Base-by-base conservation (phyloP, 495 filamentous ascomycete genomes). In the Stereocaulon alpinum region DNA sequence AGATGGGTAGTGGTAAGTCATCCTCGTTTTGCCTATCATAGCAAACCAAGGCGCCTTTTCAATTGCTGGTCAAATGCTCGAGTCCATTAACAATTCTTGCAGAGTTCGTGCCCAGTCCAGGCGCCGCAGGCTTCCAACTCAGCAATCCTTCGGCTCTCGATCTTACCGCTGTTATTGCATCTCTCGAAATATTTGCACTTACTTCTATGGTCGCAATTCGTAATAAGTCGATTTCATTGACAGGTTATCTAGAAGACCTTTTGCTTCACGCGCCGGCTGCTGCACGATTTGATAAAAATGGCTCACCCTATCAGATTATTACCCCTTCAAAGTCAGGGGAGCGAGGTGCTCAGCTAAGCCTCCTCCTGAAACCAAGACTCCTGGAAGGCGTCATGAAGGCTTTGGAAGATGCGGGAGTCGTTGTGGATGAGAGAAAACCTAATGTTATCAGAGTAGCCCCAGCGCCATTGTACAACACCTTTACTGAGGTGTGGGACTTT, bases 361-460 rank as follows among this genome's bases (percentile, higher is more conserved):
- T 97, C 29, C 72, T 80, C 54, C 81, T 97, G 37, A 61, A 74
- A 27, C 76, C 78, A 1, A 86, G 84, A 0, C 67, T 95, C 51
- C 74, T 96, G 45, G 85, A 88, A 58, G 60, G 64, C 4, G 82
- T 95, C 0, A 82, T 91, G 74, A 71, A 81, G 55, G 73, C 73
- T 53, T 66, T 98, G 40, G 83, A 94, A 65, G 76, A 79, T 44
- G 71, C 79, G 14, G 84, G 82, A 3, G 82, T 95, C 11, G 80
- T 98, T 24, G 82, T 94, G 40, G 93, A 98, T 68, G 89, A 97
- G 74, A 75, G 93, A 62, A 84, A 82, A 67, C 93, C 93, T 22
- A 84, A 96, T 70, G 94, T 98, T 29, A 80, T 98, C 34, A 76
- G 93, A 7, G 87, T 96, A n/a, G 90, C 92, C 18, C 94, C 93